These are phyloP conservation scores for Sclerotinia sclerotiorum DNA, from an alignment of 2,329 filamentous ascomycete species.

Conservation along the genomic window DNA sequence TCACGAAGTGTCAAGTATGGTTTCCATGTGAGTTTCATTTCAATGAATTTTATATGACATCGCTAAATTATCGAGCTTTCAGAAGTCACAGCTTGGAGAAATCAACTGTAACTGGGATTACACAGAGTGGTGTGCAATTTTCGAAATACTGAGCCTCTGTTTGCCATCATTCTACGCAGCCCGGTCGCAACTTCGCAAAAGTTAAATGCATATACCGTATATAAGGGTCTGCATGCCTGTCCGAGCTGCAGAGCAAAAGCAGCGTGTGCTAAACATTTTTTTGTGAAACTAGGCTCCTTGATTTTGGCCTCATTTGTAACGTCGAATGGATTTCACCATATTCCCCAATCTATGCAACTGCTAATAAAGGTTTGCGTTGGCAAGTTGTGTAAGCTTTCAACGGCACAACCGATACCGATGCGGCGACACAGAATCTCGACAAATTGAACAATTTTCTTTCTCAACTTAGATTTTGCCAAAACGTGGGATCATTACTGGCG, in stretches of 20 bases:
- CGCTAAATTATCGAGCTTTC: background rate
- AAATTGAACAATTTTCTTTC: background rate
- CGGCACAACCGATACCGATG: background rate
- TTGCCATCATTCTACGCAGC: background rate
- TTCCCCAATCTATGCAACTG: background rate
- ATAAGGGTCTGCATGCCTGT: too few species aligned
- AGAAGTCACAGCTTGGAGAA: background rate
- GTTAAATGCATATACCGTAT: background rate
- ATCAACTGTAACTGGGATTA: background rate
- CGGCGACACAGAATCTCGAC: background rate
- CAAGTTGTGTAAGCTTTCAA: background rate
- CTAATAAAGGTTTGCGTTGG: too few species aligned
- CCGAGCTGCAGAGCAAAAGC: background rate
- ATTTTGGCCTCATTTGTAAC: background rate
- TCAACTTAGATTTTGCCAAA: background rate
- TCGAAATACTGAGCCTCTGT: background rate
- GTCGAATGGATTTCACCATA: background rate
- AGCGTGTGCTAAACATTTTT: background rate
- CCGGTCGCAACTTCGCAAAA: background rate
- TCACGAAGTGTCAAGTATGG: background rate
- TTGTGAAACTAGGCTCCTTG: background rate
- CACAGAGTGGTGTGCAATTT: background rate
- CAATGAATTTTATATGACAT: background rate
- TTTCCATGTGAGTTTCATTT: background rate
- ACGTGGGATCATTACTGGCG: background rate